Percentiles rank a stretch among this genome's conserved stretches.
Conservation (phyloP, 129 eudicot genomes). For the Escallonia herrerae region DNA sequence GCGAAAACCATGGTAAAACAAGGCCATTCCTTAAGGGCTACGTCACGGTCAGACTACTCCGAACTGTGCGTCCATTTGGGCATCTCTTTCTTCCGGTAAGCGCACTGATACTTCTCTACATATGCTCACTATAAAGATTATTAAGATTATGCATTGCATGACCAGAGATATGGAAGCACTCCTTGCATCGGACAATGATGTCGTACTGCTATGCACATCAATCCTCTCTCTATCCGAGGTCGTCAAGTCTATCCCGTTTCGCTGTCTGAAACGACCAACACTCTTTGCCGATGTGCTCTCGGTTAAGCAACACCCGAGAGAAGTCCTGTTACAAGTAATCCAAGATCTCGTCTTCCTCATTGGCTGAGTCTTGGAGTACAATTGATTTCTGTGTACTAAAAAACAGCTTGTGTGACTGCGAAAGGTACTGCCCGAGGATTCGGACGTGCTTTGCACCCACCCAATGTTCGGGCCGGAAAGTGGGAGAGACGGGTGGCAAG, state of each 20-base stretch:
- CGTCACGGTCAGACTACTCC: constrained; percentile 65
- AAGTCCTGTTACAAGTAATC: constrained; percentile 45
- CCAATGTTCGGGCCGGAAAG: constrained; percentile 89
- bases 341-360: background rate
- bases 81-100: constrained; percentile 41
- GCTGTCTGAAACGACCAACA: constrained; percentile 27
- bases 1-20: constrained; percentile 63
- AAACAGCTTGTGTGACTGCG: background rate
- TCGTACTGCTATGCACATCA: constrained; percentile 60
- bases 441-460: constrained; percentile 72
- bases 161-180: constrained; percentile 43
- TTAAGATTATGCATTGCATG: background rate
- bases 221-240: constrained; percentile 48
- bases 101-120: constrained; percentile 4
- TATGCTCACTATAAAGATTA: background rate
- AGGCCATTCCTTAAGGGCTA: constrained; percentile 63
- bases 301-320: constrained; percentile 60
- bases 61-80: constrained; percentile 26
- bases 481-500: constrained; percentile 65
- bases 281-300: constrained; percentile 70
- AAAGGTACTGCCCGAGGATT: constrained; percentile 54
- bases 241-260: constrained; percentile 46
- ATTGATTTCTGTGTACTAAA: background rate
- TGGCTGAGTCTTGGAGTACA: background rate
- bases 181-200: constrained; percentile 43